Evolutionary conservation across 192 early-diverging fungal species (phyloP), one percentile per base, ranked within the genome.

Genomic region (Podila epicladia): DNA sequence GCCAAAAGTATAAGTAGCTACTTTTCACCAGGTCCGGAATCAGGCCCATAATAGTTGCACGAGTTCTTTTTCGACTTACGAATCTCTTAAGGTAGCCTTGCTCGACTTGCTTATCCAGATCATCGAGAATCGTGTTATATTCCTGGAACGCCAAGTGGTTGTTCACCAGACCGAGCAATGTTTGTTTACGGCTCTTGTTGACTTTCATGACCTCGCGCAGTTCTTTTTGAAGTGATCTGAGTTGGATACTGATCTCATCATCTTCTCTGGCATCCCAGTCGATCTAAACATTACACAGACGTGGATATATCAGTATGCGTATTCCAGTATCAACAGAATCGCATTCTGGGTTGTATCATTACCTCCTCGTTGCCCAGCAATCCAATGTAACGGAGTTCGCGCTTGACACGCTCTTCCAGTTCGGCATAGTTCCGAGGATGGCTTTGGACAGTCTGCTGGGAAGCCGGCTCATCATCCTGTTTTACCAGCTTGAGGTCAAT

Each of bases 21-120:
- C 2, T 37, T 3, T 67, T 3, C 45, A 41, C 5, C 32, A 57
- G 20, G 62, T 19, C 37, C 17, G 53, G n/a, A 19, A 29, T 35
- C 29, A 20, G 19, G 19, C 24, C 8, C 9, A 68, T 7, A 22
- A 13, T 38, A 22, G 20, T 3, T 1, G 41, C 19, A 50, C 2
- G 50, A 17, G 31, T 51, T 20, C 45, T 9, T 37, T 60, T 19
- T 63, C 62, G 15, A 88, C 89, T 71, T 85, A 95, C 93, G 85
- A 95, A 93, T 62, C 96, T 88, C 82, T 95, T 95, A 28, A 92
- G 76, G 71, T 95, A 98, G 73, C 90, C 89, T 74, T 92, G 90
- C 74, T 97, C 96, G 22, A 98, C 92, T 79, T 94, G 93, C 76
- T 92, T 94, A 74, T 97, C 95, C 35, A 96, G 85, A 61, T 94